A percentile compares a stretch with the other conserved stretches of the same genome.
These are phyloP conservation scores for Entomortierella chlamydospora DNA, from an alignment of 192 early-diverging fungal genomes.

Conservation along the genomic window DNA sequence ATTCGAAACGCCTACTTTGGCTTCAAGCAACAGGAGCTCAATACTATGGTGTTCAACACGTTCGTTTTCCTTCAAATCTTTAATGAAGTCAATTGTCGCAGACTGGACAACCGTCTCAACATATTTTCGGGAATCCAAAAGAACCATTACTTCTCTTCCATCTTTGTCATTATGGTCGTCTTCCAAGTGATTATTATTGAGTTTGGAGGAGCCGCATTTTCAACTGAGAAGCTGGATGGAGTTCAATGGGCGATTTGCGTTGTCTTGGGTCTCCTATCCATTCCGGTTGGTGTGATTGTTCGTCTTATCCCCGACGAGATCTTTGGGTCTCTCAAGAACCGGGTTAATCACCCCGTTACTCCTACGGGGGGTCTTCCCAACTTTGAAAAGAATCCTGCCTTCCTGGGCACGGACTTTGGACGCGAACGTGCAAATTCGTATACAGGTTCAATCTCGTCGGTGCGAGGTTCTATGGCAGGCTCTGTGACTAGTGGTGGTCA, in stretches of 20 bases:
- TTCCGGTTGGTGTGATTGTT: constrained; percentile 88
- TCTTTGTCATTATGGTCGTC: constrained; percentile 79
- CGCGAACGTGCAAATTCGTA: constrained; percentile 34
- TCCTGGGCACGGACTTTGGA: not conserved
- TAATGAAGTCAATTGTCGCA: constrained; percentile 81
- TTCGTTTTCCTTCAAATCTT: constrained; percentile 94
- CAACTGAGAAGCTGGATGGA: constrained; percentile 72
- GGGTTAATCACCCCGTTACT: constrained; percentile 15
- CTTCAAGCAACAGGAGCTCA: constrained; percentile 55
- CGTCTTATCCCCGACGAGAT: constrained; percentile 85
- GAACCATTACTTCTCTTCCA: constrained; percentile 86
- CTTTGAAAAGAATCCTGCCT: constrained; percentile 17
- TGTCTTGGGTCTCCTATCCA: constrained; percentile 77
- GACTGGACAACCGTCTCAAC: constrained; percentile 83
- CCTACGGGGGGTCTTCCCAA: not conserved
- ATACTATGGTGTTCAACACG: constrained; percentile 91
- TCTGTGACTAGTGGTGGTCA: not conserved
- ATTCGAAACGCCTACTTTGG: constrained; percentile 15
- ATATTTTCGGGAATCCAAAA: constrained; percentile 83
- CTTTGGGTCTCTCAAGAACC: constrained; percentile 46
- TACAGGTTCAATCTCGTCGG: constrained; percentile 38
- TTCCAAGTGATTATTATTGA: constrained; percentile 90
- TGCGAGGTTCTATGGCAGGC: constrained; percentile 20
- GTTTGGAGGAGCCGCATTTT: constrained; percentile 91
- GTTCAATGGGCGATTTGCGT: constrained; percentile 89